Percentiles rank a stretch among this genome's conserved stretches.
Conservation (phyloP, 192 early-diverging fungal species). For the Gigaspora rosea region DNA sequence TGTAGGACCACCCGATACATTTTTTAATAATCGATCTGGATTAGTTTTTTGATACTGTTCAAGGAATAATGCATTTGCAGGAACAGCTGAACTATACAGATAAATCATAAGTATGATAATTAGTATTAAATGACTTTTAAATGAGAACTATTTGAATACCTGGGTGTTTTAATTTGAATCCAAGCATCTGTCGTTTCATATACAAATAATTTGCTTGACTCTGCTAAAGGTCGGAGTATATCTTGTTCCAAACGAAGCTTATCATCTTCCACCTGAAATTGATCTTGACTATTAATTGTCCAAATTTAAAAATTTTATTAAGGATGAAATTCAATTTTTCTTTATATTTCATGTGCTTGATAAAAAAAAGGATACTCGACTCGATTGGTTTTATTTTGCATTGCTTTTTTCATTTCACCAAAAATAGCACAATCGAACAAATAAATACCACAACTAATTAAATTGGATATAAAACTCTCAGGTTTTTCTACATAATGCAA, state of each 20-base stretch:
- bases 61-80: conserved; percentile 91
- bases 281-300: conserved; percentile 38
- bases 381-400: conserved; percentile 60
- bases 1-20: conserved; percentile 61
- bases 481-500: conserved; percentile 99
- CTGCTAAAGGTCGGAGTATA: conserved; percentile 82
- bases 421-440: conserved; percentile 91
- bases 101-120: background rate
- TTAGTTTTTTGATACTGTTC: conserved; percentile 70
- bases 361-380: conserved; percentile 13
- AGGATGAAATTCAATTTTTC: background rate
- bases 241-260: conserved; percentile 93
- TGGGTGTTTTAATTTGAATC: conserved; percentile 96
- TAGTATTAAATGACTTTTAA: background rate
- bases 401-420: conserved; percentile 76
- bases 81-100: conserved; percentile 76
- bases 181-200: conserved; percentile 88
- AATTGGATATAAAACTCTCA: conserved; percentile 90
- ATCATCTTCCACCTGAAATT: conserved; percentile 50
- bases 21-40: conserved; percentile 67
- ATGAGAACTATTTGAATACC: conserved; percentile 37
- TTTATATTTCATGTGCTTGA: background rate
- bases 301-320: background rate
- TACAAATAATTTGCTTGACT: conserved; percentile 82
- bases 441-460: conserved; percentile 95